Conservation (phyloP, 2,329 filamentous ascomycete genomes). For the Ophiostoma ips region DNA sequence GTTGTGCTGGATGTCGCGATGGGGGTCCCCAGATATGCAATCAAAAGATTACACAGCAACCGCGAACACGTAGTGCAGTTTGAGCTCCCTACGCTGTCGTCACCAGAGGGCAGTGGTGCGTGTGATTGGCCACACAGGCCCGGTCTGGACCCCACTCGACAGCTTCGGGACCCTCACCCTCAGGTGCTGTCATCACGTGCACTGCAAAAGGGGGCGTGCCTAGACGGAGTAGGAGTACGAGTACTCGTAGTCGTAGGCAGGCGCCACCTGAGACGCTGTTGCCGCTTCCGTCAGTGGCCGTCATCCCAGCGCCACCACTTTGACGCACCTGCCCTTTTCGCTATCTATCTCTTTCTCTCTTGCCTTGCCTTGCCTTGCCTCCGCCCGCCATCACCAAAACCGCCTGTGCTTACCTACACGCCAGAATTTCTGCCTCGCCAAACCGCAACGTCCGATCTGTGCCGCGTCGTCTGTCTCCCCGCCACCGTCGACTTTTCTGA, state of each 20-base stretch:
- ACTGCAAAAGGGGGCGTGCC: background rate
- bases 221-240: background rate
- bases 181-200: background rate
- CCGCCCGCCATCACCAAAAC: background rate
- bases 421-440: too few relatives aligned
- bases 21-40: background rate
- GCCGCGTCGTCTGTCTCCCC: too few relatives aligned
- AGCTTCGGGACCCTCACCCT: background rate
- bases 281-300: background rate
- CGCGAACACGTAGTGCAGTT: slow-evolving; percentile 5
- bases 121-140: background rate
- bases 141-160: background rate
- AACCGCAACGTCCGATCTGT: too few relatives aligned
- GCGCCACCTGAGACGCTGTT: background rate
- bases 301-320: background rate
- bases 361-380: background rate
- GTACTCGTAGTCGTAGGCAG: background rate
- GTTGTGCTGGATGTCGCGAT: background rate
- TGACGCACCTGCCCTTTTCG: background rate
- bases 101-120: background rate
- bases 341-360: too few relatives aligned
- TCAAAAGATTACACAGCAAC: background rate
- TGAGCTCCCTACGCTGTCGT: slow-evolving; percentile 3
- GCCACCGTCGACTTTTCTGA: too few relatives aligned
- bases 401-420: background rate